phyloP scores from a whole-genome alignment of 2,329 filamentous ascomycete species.

The Nigrospora osmanthi region DNA sequence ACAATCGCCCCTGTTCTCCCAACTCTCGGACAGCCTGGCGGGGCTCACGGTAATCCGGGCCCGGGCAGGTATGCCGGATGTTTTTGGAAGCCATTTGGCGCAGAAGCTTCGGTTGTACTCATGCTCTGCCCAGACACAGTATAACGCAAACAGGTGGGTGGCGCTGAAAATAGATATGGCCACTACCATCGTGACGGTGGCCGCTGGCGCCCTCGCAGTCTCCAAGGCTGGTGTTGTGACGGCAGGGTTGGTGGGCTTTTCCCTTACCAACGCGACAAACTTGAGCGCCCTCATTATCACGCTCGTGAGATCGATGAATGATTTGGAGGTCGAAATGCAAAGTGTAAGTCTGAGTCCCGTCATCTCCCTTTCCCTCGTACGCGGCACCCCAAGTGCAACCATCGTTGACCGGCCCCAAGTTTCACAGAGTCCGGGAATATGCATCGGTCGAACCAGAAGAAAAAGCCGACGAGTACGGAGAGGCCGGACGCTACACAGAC shows the following conservation, averaged over 20 bases:
- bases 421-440: constrained; percentile 41
- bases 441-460: constrained; percentile 37
- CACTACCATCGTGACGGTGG: constrained; percentile 42
- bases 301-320: constrained; percentile 46
- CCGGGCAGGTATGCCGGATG: constrained; percentile 35
- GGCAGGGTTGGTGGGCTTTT: constrained; percentile 48
- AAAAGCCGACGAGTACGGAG: constrained; percentile 30
- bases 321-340: constrained; percentile 49
- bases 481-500: constrained; percentile 31
- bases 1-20: constrained; percentile 47
- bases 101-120: constrained; percentile 39
- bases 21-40: constrained; percentile 45
- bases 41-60: constrained; percentile 45
- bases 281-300: constrained; percentile 42
- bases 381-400: background rate
- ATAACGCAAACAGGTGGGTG: constrained; percentile 52
- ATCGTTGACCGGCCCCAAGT: constrained; percentile 19
- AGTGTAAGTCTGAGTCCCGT: constrained; percentile 29
- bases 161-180: constrained; percentile 45
- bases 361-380: constrained; percentile 6
- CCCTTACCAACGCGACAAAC: constrained; percentile 45
- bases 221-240: constrained; percentile 36
- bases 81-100: constrained; percentile 41
- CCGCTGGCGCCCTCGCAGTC: constrained; percentile 44
- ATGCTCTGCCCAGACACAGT: constrained; percentile 39